A percentile compares a stretch with the other conserved stretches of the same genome.
phyloP scores from a whole-genome alignment of 2,329 filamentous ascomycete species.

The Chrysosporium queenslandicum region DNA sequence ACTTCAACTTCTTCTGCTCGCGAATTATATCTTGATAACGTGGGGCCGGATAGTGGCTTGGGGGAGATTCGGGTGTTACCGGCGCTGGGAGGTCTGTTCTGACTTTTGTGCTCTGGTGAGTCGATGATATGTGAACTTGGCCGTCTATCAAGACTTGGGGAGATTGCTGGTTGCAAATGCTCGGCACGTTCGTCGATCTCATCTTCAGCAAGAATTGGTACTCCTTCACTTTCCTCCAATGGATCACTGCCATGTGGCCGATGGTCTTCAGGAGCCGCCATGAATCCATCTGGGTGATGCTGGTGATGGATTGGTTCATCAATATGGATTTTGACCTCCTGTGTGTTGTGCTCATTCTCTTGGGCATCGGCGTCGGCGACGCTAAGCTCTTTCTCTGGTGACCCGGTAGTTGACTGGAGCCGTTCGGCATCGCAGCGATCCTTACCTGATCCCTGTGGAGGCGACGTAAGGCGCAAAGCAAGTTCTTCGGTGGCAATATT shows the following conservation, averaged over 20 bases:
- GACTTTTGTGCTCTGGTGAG: conserved; percentile 42
- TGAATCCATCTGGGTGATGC: conserved; percentile 42
- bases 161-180: conserved; percentile 68
- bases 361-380: conserved; percentile 31
- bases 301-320: conserved; percentile 50
- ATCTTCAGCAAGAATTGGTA: conserved; percentile 80
- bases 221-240: conserved; percentile 43
- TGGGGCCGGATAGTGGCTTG: conserved; percentile 46
- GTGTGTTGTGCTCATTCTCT: conserved; percentile 22
- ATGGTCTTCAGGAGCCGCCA: conserved; percentile 44
- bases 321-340: conserved; percentile 55
- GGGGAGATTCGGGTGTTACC: conserved; percentile 56
- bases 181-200: conserved; percentile 63
- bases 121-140: conserved; percentile 37
- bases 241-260: conserved; percentile 37
- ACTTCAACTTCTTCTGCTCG: conserved; percentile 43
- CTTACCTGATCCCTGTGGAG: conserved; percentile 37
- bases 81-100: conserved; percentile 45
- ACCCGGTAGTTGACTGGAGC: conserved; percentile 34
- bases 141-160: conserved; percentile 57
- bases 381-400: conserved; percentile 43
- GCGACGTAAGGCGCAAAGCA: conserved; percentile 63
- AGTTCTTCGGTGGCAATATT: conserved; percentile 83
- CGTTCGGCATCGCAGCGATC: conserved; percentile 22
- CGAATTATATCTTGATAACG: conserved; percentile 46